phyloP scores from a whole-genome alignment of 2,329 filamentous ascomycete genomes.

The Fusarium dimerum region DNA sequence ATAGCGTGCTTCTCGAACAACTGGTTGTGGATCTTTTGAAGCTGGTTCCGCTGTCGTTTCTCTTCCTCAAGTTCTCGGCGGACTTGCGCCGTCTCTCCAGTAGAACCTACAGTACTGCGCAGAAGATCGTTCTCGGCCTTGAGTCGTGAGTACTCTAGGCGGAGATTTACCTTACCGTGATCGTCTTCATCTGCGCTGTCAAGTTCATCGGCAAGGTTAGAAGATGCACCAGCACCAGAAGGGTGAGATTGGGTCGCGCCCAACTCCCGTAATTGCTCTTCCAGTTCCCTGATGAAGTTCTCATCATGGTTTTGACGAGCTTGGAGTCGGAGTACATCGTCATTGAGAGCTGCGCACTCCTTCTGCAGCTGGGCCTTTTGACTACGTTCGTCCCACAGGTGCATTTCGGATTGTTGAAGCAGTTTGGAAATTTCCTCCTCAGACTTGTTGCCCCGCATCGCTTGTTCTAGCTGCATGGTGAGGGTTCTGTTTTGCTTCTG shows the following conservation, averaged over 20 bases:
- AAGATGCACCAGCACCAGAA: slow-evolving; percentile 23
- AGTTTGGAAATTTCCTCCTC: slow-evolving; percentile 44
- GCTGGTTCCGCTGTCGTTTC: slow-evolving; percentile 48
- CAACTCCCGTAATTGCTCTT: slow-evolving; percentile 56
- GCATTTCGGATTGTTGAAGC: slow-evolving; percentile 44
- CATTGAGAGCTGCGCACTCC: slow-evolving; percentile 45
- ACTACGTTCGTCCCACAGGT: slow-evolving; percentile 44
- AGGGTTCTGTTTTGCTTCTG: slow-evolving; percentile 47
- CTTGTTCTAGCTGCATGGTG: slow-evolving; percentile 37
- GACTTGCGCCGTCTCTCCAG: slow-evolving; percentile 55
- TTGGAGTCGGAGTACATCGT: slow-evolving; percentile 49
- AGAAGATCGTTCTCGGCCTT: slow-evolving; percentile 63
- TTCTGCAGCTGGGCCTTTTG: slow-evolving; percentile 49
- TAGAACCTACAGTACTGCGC: slow-evolving; percentile 54
- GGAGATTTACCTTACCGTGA: slow-evolving; percentile 39
- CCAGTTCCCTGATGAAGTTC: slow-evolving; percentile 57
- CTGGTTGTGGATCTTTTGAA: slow-evolving; percentile 57
- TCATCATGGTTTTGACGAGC: slow-evolving; percentile 53
- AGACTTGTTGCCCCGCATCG: slow-evolving; percentile 36
- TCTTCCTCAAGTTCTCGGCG: slow-evolving; percentile 58
- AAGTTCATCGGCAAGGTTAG: slow-evolving; percentile 63
- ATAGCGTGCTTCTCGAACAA: slow-evolving; percentile 60
- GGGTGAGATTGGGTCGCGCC: slow-evolving; percentile 22
- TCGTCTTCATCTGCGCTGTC: slow-evolving; percentile 46
- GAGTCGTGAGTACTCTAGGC: slow-evolving; percentile 57